Base-by-base conservation (phyloP, 192 early-diverging fungal genomes). In the Chytriomyces sp. region DNA sequence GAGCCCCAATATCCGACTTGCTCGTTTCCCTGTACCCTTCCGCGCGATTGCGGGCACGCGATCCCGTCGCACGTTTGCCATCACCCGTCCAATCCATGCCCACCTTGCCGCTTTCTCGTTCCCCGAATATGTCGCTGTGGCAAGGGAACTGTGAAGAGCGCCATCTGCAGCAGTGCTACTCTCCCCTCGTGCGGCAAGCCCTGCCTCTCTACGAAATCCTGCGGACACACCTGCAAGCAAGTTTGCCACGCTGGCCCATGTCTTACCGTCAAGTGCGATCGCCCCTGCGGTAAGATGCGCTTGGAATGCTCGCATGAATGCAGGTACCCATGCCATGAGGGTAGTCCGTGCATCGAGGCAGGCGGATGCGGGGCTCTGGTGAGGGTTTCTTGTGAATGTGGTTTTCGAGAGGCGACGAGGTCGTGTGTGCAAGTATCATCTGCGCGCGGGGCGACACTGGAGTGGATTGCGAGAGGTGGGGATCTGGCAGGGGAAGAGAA, bases 181-280 rank as follows among this genome's bases (percentile, higher is more conserved):
- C 52, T 2, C n/a, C 65, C 65, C 6, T 68, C 65, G 1, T 68
- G 65, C 25, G 65, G 65, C 2, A 31, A 30, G 7, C 19, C 39
- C 6, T 68, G 65, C 25, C 34, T 30, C 31, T 34, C 33, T 25
- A 19, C 32, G 25, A 17, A 30, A 3, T 25, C 7, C 12, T 68
- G 65, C 36, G 44, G 34, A 19, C 65, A 68, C 34, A 17, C 0
- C 2, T 68, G 65, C 39, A 39, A 19, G 34, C 34, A 68, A 36
- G 25, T 68, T 30, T 68, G 65, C 36, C 65, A 68, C n/a, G 44
- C 26, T 2, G 62, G 22, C 7, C 28, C 8, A 10, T 68, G 65
- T 55, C 33, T 39, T 2, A 22, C 19, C 10, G 54, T 56, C 12
- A 37, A 61, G 33, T 61, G 59, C 33, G 22, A 17, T 49, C 2